Evolutionary conservation across 2,329 filamentous ascomycete species (phyloP).

Genomic region (Penicillium olsonii): DNA sequence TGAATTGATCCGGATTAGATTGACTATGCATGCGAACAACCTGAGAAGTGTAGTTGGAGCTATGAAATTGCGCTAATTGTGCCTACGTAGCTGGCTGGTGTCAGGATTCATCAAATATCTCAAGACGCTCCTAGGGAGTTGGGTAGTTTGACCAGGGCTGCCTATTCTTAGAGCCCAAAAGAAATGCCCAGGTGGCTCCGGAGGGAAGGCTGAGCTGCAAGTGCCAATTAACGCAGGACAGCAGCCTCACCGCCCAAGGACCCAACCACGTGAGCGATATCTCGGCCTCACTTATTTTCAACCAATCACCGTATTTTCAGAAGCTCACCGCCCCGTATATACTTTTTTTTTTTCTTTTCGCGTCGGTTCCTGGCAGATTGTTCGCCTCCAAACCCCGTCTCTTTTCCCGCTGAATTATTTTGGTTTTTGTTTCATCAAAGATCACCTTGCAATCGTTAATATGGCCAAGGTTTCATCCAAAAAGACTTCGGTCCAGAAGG

Average conservation of each 20-base stretch:
- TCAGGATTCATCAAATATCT: too few relatives aligned
- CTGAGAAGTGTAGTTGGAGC: too few relatives aligned
- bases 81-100: too few relatives aligned
- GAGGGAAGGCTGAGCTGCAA: not conserved
- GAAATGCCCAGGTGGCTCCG: not conserved
- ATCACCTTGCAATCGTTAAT: conserved; percentile 1
- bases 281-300: not conserved
- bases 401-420: conserved; percentile 1
- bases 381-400: conserved; percentile 7
- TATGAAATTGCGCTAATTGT: too few relatives aligned
- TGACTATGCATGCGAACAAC: not conserved
- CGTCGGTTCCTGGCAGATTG: conserved; percentile 19
- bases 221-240: not conserved
- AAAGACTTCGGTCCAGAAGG: conserved; percentile 28
- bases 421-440: not conserved
- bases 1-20: conserved; percentile 17
- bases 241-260: not conserved
- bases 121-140: too few relatives aligned
- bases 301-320: conserved; percentile 23
- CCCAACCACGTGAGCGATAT: not conserved
- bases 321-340: conserved; percentile 28
- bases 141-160: too few relatives aligned
- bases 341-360: conserved; percentile 26
- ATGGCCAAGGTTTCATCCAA: conserved; percentile 34
- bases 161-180: too few relatives aligned